A percentile compares a stretch with the other conserved stretches of the same genome.
phyloP scores from a whole-genome alignment of 2,329 filamentous ascomycete genomes.

The Trichoderma sp. region DNA sequence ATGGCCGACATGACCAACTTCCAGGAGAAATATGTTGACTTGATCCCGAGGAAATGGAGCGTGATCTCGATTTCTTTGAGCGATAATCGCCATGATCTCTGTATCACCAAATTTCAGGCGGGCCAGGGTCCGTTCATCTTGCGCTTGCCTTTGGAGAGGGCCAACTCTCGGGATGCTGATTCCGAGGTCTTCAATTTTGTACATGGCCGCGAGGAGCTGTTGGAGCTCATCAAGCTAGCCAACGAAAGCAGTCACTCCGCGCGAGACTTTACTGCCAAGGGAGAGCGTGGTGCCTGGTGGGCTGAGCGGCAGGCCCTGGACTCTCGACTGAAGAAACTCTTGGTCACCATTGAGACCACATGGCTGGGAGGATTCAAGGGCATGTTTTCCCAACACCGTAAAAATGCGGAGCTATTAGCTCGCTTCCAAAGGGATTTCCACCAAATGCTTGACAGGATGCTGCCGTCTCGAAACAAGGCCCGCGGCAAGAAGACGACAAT shows the following conservation, averaged over 20 bases:
- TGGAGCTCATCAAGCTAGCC: slow-evolving; percentile 77
- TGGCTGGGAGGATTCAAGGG: slow-evolving; percentile 96
- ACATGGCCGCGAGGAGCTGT: slow-evolving; percentile 75
- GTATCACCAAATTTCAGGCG: slow-evolving; percentile 80
- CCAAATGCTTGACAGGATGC: slow-evolving; percentile 75
- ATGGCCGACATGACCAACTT: slow-evolving; percentile 63
- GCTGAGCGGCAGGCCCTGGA: slow-evolving; percentile 80
- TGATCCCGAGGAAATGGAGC: slow-evolving; percentile 80
- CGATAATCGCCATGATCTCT: slow-evolving; percentile 79
- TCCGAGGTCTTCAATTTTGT: slow-evolving; percentile 79
- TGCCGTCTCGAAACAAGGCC: slow-evolving; percentile 76
- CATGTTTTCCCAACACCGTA: slow-evolving; percentile 77
- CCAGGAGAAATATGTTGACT: slow-evolving; percentile 79
- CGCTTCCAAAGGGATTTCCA: slow-evolving; percentile 79
- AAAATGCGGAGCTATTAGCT: slow-evolving; percentile 64
- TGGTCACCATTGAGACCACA: slow-evolving; percentile 84
- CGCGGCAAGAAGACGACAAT: slow-evolving; percentile 53
- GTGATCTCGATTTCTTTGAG: slow-evolving; percentile 83
- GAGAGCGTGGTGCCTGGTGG: slow-evolving; percentile 87
- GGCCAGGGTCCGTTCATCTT: slow-evolving; percentile 80
- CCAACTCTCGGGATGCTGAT: slow-evolving; percentile 77
- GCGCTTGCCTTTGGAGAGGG: slow-evolving; percentile 79
- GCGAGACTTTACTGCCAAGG: slow-evolving; percentile 71
- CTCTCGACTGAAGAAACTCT: slow-evolving; percentile 70
- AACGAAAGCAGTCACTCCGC: slow-evolving; percentile 79